A percentile compares a stretch with the other conserved stretches of the same genome.
These are phyloP conservation scores for Candida maesae DNA, from an alignment of 805 yeast genomes.

Conservation along the genomic window DNA sequence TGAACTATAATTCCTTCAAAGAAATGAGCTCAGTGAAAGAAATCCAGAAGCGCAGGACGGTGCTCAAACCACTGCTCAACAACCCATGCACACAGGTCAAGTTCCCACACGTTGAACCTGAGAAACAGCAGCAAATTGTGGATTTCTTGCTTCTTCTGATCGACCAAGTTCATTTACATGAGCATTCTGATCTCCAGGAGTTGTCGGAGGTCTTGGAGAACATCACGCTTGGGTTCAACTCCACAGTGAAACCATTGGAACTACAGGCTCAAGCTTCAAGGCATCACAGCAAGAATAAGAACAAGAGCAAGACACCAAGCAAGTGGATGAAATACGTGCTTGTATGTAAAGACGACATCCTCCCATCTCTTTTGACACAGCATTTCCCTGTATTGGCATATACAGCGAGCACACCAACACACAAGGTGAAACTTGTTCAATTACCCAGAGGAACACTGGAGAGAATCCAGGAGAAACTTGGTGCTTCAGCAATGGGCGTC, in stretches of 20 bases:
- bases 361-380: constrained; percentile 46
- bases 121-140: constrained; percentile 34
- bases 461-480: constrained; percentile 31
- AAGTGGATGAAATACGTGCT: constrained; percentile 36
- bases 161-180: constrained; percentile 27
- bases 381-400: constrained; percentile 56
- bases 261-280: constrained; percentile 36
- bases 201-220: constrained; percentile 15
- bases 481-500: constrained; percentile 34
- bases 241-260: constrained; percentile 47
- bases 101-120: constrained; percentile 41
- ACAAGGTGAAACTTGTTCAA: constrained; percentile 50
- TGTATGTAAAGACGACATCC: constrained; percentile 56
- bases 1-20: too few relatives aligned
- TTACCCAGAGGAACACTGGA: constrained; percentile 43
- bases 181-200: too few relatives aligned
- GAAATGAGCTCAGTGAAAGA: constrained; percentile 40
- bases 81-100: constrained; percentile 54
- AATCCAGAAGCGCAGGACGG: constrained; percentile 48
- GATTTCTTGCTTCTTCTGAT: constrained; percentile 35
- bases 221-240: constrained; percentile 52
- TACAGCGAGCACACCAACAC: constrained; percentile 34
- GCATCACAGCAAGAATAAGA: too few relatives aligned
- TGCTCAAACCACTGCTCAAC: constrained; percentile 61
- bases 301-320: constrained; percentile 2